Evolutionary conservation across 2,329 filamentous ascomycete genomes (phyloP).

Genomic region (Cercospora sojina): DNA sequence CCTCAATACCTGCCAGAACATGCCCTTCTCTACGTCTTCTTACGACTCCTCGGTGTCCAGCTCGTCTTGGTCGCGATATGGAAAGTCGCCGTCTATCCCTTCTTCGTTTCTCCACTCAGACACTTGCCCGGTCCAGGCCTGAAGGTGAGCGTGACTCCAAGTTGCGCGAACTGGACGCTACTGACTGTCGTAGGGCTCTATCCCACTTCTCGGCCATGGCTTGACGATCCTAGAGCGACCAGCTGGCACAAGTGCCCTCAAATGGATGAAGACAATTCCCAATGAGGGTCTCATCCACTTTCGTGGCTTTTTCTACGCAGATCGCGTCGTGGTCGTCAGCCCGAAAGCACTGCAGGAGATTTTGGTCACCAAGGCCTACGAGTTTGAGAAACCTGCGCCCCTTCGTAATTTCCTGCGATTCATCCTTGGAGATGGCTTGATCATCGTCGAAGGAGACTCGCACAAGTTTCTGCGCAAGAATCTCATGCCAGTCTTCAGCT

Average conservation of each 20-base stretch:
- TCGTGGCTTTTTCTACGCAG: conserved; percentile 41
- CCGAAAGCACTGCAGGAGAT: conserved; percentile 51
- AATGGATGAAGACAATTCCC: conserved; percentile 41
- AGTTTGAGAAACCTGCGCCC: conserved; percentile 52
- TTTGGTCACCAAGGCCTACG: conserved; percentile 54
- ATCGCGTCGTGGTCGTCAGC: conserved; percentile 42
- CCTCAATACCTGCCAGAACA: conserved; percentile 26
- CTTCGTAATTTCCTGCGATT: conserved; percentile 47
- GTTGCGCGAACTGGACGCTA: neutral
- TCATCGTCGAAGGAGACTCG: conserved; percentile 52
- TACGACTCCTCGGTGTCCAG: conserved; percentile 21
- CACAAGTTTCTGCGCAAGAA: conserved; percentile 64
- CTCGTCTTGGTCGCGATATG: conserved; percentile 21
- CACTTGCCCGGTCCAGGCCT: conserved; percentile 39
- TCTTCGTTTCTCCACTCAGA: conserved; percentile 42
- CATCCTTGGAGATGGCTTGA: conserved; percentile 53
- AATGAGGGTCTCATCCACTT: conserved; percentile 45
- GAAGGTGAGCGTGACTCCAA: conserved; percentile 9
- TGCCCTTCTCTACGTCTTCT: conserved; percentile 25
- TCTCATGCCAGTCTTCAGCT: conserved; percentile 80
- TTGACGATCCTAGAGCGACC: conserved; percentile 39
- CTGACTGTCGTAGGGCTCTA: conserved; percentile 24
- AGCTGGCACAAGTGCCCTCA: conserved; percentile 36
- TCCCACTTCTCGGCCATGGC: conserved; percentile 41
- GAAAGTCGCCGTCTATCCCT: conserved; percentile 37